Evolutionary conservation across 257 asterid species (phyloP).

Genomic region (Solanum lignicaule): DNA sequence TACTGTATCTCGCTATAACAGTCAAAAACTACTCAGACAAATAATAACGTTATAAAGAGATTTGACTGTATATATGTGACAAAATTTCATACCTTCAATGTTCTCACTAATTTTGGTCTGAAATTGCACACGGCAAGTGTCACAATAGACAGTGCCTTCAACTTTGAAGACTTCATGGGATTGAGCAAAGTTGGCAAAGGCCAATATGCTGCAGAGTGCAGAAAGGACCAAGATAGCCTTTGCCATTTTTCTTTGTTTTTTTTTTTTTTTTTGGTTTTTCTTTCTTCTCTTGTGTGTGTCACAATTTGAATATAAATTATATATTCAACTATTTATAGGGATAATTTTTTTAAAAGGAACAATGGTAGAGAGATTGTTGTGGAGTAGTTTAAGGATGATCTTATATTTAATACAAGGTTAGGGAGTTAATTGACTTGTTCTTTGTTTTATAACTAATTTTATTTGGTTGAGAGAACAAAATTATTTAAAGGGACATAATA

Average conservation of each 20-base stretch:
- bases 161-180: background rate
- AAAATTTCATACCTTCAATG: background rate
- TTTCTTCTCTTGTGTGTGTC: background rate
- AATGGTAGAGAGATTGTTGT: background rate
- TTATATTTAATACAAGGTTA: background rate
- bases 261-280: background rate
- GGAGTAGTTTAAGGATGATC: background rate
- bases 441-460: background rate
- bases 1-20: background rate
- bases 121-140: constrained; percentile 2
- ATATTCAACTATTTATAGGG: background rate
- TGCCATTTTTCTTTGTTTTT: background rate
- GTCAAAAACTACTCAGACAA: background rate
- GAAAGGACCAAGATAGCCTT: background rate
- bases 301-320: background rate
- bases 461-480: background rate
- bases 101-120: background rate
- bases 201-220: constrained; percentile 7
- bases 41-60: background rate
- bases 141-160: constrained; percentile 7
- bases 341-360: background rate
- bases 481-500: background rate
- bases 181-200: constrained; percentile 2
- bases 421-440: background rate
- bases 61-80: background rate